Evolutionary conservation across 129 eudicot species (phyloP).

Genomic region (Glebionis coronaria): DNA sequence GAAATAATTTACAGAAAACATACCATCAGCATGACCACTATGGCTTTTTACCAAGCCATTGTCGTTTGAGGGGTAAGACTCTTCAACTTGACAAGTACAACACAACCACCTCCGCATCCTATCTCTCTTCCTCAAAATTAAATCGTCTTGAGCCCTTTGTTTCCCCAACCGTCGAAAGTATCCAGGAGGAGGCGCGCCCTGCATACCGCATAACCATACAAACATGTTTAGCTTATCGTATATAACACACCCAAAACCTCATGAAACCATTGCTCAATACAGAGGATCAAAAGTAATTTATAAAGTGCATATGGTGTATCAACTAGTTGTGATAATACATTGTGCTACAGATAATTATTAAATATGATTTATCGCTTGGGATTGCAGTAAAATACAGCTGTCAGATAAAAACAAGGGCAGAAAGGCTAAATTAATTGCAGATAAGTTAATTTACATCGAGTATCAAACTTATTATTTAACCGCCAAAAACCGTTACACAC

Average conservation of each 20-base stretch:
- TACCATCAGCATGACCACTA: slow-evolving; percentile 54
- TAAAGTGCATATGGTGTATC: not conserved
- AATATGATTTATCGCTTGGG: not conserved
- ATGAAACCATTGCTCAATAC: slow-evolving; percentile 1
- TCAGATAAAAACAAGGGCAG: not conserved
- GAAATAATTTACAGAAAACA: slow-evolving; percentile 4
- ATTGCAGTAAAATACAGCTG: not conserved
- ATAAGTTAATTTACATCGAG: not conserved
- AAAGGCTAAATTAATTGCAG: not conserved
- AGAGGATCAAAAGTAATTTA: not conserved
- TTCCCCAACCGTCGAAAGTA: slow-evolving; percentile 57
- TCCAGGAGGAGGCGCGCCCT: slow-evolving; percentile 66
- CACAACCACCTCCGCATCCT: slow-evolving; percentile 94
- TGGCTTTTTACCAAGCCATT: slow-evolving; percentile 59
- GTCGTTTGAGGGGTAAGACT: slow-evolving; percentile 56
- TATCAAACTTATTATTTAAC: not conserved
- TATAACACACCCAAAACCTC: slow-evolving; percentile 8
- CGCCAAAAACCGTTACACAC: not conserved
- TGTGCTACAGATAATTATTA: not conserved
- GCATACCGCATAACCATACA: slow-evolving; percentile 32
- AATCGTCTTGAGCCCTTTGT: slow-evolving; percentile 54
- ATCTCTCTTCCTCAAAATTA: slow-evolving; percentile 57
- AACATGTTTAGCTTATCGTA: not conserved
- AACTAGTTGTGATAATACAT: not conserved
- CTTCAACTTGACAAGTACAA: slow-evolving; percentile 82